These are phyloP conservation scores for Paramecium pentaurelia DNA, from an alignment of 73 alveolate genomes.

Conservation along the genomic window DNA sequence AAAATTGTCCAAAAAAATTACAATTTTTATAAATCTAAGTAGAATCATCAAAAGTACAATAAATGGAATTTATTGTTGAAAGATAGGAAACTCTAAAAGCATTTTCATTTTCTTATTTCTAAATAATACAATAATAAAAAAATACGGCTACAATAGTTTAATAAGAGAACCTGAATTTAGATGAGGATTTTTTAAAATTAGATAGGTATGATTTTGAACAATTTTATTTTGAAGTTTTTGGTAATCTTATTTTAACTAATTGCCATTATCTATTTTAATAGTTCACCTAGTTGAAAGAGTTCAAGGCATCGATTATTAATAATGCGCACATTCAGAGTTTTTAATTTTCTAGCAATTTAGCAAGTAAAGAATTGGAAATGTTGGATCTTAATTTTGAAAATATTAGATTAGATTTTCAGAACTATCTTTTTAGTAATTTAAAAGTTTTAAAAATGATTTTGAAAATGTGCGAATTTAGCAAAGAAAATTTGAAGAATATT, in stretches of 20 bases:
- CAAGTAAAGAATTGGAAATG: not conserved
- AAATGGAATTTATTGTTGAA: not conserved
- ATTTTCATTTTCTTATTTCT: not conserved
- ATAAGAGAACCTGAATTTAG: too few species aligned
- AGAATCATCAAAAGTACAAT: not conserved
- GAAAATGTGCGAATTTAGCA: not conserved
- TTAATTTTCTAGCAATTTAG: not conserved
- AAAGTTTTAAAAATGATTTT: not conserved
- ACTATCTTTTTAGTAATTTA: too few species aligned
- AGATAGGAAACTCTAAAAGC: not conserved
- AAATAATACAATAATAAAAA: too few species aligned
- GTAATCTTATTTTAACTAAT: not conserved
- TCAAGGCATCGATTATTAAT: too few species aligned
- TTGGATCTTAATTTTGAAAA: not conserved
- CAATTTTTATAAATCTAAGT: not conserved
- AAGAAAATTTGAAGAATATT: not conserved
- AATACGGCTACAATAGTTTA: too few species aligned
- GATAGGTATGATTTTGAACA: not conserved
- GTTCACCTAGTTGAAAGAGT: not conserved
- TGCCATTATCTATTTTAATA: not conserved
- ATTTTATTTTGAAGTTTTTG: not conserved
- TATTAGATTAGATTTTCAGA: not conserved
- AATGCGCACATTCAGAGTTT: too few species aligned
- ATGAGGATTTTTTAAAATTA: too few species aligned
- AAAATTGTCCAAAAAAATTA: not conserved